Percentiles rank a stretch among this genome's conserved stretches.
These are phyloP conservation scores for Dendrobium catenatum DNA, from an alignment of 106 monocot species.

Conservation along the genomic window DNA sequence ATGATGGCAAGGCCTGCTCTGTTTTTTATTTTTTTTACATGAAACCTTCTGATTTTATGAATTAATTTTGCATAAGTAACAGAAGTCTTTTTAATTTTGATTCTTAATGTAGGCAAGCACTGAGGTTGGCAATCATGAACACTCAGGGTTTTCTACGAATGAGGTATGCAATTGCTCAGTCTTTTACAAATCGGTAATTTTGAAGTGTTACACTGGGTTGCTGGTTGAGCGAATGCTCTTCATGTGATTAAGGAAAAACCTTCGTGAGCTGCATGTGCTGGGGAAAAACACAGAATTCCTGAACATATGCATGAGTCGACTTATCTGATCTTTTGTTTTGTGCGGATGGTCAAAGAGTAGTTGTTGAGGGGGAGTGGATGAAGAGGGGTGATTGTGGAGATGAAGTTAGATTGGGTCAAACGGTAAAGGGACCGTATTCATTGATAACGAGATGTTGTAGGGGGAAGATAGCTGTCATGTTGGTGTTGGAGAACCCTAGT, in stretches of 20 bases:
- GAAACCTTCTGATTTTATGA: not conserved
- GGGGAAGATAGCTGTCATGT: not conserved
- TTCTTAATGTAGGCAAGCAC: conserved; percentile 14
- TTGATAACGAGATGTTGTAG: not conserved
- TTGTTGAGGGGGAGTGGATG: not conserved
- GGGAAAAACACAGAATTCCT: not conserved
- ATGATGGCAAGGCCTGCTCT: not conserved
- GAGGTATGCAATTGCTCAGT: conserved; percentile 13
- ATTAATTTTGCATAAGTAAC: not conserved
- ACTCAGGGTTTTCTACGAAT: conserved; percentile 8
- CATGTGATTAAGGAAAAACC: not conserved
- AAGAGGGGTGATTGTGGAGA: not conserved
- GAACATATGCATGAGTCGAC: not conserved
- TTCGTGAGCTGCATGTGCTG: not conserved
- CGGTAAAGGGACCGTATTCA: not conserved
- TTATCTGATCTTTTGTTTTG: not conserved
- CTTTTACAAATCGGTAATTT: not conserved
- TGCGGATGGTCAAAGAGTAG: not conserved
- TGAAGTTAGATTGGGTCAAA: not conserved
- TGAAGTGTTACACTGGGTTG: not conserved
- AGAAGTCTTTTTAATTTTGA: not conserved
- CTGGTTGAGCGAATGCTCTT: too few relatives aligned
- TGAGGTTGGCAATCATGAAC: conserved; percentile 15
- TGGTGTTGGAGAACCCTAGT: not conserved
- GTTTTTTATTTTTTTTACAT: not conserved